Percentiles rank a stretch among this genome's conserved stretches.
These are phyloP conservation scores for Bolboschoenus planiculmis DNA, from an alignment of 176 grass and related monocot genomes.

Conservation along the genomic window DNA sequence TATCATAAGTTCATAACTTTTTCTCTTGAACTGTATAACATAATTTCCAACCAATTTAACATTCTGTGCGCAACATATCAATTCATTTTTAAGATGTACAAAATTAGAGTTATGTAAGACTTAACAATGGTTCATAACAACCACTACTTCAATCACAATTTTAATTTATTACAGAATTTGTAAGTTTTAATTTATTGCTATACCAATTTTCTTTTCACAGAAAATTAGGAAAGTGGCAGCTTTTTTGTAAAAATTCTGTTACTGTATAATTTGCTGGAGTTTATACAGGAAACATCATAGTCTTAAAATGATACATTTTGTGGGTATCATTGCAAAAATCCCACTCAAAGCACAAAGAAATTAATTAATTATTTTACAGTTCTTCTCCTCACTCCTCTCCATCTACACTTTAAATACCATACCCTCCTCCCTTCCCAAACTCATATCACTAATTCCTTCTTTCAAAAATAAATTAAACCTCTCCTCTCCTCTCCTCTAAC, in stretches of 20 bases:
- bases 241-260: background rate
- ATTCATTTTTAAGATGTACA: background rate
- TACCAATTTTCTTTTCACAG: background rate
- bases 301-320: background rate
- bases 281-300: background rate
- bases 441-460: background rate
- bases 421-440: background rate
- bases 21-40: background rate
- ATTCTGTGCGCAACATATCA: background rate
- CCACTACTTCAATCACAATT: background rate
- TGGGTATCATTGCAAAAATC: background rate
- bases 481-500: background rate
- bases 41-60: background rate
- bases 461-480: background rate
- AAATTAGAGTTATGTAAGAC: background rate
- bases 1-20: background rate
- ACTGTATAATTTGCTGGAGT: background rate
- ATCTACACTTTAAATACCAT: constrained; percentile 18
- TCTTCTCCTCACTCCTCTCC: background rate
- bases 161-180: background rate
- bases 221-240: background rate
- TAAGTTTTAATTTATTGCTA: background rate
- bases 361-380: background rate
- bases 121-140: background rate
- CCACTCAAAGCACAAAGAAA: background rate